These are phyloP conservation scores for Amesomyces nigricolor DNA, from an alignment of 2,329 filamentous ascomycete species.

Conservation along the genomic window DNA sequence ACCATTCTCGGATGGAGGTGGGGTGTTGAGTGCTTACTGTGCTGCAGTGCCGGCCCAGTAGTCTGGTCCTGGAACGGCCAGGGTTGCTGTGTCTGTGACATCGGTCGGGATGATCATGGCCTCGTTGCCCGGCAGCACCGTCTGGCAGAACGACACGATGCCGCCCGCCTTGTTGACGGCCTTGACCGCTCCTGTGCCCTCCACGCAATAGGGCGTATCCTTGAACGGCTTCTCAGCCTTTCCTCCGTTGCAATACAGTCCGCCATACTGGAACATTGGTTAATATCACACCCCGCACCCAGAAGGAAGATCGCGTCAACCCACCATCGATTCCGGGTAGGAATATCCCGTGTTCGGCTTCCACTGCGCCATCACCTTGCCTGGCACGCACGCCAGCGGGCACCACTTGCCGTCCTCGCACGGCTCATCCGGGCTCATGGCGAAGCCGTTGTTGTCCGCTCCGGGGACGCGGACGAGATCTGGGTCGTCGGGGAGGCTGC, in stretches of 20 bases:
- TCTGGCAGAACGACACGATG: constrained; percentile 69
- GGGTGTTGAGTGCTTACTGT: constrained; percentile 52
- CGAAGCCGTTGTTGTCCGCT: constrained; percentile 66
- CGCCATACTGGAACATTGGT: constrained; percentile 55
- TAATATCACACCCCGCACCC: constrained; percentile 1
- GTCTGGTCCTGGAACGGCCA: constrained; percentile 63
- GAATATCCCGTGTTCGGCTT: constrained; percentile 62
- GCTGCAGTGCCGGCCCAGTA: constrained; percentile 72
- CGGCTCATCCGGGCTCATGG: constrained; percentile 68
- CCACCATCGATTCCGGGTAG: constrained; percentile 67
- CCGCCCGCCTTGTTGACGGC: constrained; percentile 61
- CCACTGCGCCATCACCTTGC: constrained; percentile 76
- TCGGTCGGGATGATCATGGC: constrained; percentile 78
- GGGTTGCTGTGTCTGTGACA: constrained; percentile 48
- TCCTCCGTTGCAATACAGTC: constrained; percentile 66
- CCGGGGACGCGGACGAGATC: constrained; percentile 66
- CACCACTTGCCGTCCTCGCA: constrained; percentile 66
- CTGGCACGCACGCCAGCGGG: constrained; percentile 69
- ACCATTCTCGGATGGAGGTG: neutral
- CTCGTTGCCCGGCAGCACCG: constrained; percentile 71
- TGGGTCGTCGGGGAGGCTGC: constrained; percentile 60
- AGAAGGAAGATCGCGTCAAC: constrained; percentile 28
- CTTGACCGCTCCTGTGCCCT: constrained; percentile 59
- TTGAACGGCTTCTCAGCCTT: constrained; percentile 64
- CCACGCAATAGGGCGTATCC: constrained; percentile 61